Base-by-base conservation (phyloP, 2,329 filamentous ascomycete genomes). In the Trichothecium roseum region DNA sequence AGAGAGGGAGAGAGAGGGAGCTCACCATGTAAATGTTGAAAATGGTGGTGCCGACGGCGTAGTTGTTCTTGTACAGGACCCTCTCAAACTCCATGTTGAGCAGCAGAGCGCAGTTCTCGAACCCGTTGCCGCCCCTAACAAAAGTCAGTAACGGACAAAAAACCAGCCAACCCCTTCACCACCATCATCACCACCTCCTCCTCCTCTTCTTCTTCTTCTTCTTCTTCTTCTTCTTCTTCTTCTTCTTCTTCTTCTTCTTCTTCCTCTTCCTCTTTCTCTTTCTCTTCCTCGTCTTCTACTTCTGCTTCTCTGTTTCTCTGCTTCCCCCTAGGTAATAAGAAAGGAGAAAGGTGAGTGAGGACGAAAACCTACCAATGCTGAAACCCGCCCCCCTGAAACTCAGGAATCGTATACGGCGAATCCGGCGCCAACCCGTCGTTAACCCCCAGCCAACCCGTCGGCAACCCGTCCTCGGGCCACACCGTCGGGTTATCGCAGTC, bases 41-140 rank as follows among this genome's bases (percentile, higher is more conserved):
- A 14, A 86, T 70, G 0, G 70, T 74, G 9, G 74, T 66, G 2
- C 73, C 76, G 34, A 74, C 70, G 37, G 71, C 69, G 42, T 77
- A 76, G 34, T 74, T 62, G 42, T 83, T 81, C 65, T 86, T 87
- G 57, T 83, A 83, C 48, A 84, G 81, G 1, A 87, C 76, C 18
- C 81, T 63, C 46, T 81, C 73, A 40, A 83, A 84, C 45, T 84
- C 78, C 18, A 74, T 61, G 42, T 79, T 78, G 10, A 81, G 57
- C 5, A 85, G 63, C 9, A 63, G 59, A 16, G 68, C 61, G 45
- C 83, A 87, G 39, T 74, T 63, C n/a, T 70, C 75, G 34, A 83
- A 84, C 0, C 82, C 81, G 12, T 64, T 59, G 13, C 82, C 83
- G 33, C 82, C 84, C 72, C n/a, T n/a, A n/a, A n/a, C n/a, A n/a